Evolutionary conservation across 2,329 filamentous ascomycete genomes (phyloP).

Genomic region (Hymenoscyphus repandus): DNA sequence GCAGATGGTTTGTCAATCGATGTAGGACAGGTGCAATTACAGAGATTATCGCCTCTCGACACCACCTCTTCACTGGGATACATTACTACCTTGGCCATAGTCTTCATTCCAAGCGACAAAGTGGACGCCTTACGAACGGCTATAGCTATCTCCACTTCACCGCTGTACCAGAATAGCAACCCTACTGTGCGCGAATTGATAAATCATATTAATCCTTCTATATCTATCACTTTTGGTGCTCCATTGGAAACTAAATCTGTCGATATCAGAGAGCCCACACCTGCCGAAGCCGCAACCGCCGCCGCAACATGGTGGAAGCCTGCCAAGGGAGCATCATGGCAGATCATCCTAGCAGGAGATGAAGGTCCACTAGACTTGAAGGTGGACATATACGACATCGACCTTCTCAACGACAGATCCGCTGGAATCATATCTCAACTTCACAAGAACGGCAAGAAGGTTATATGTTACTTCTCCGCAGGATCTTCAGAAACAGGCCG

Average conservation of each 20-base stretch:
- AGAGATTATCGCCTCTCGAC: too few species aligned
- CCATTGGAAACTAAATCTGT: background rate
- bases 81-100: too few species aligned
- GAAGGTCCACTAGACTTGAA: background rate
- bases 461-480: slow-evolving; percentile 71
- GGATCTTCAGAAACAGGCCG: slow-evolving; percentile 62
- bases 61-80: too few species aligned
- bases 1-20: too few species aligned
- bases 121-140: too few species aligned
- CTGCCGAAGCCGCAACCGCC: too few species aligned
- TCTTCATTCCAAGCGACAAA: too few species aligned
- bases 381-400: slow-evolving; percentile 1
- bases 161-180: too few species aligned
- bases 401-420: background rate
- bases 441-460: slow-evolving; percentile 46
- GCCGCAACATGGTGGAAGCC: background rate
- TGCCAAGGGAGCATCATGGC: background rate
- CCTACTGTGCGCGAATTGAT: too few species aligned
- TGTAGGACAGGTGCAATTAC: too few species aligned
- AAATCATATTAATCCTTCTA: background rate
- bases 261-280: background rate
- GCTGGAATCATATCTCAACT: slow-evolving; percentile 36
- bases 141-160: too few species aligned
- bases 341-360: background rate
- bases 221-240: too few species aligned